Evolutionary conservation across 1,139 yeast genomes (phyloP).

Genomic region (Suhomyces guaymorum): DNA sequence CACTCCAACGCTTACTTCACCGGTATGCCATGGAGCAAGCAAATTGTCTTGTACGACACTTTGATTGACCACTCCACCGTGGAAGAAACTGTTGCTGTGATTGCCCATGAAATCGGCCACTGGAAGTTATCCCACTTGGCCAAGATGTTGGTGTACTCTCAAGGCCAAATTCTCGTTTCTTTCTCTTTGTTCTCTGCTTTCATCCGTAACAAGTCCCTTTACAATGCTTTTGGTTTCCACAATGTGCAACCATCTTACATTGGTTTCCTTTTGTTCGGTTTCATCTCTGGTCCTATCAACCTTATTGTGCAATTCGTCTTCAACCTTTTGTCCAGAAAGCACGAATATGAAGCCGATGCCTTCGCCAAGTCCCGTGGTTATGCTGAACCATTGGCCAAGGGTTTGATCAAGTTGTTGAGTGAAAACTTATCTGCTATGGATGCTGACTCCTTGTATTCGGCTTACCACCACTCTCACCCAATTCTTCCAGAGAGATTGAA

Average conservation of each 20-base stretch:
- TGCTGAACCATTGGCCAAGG: slow-evolving; percentile 63
- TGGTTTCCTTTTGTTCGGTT: slow-evolving; percentile 76
- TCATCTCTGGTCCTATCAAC: slow-evolving; percentile 76
- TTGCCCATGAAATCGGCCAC: slow-evolving; percentile 97
- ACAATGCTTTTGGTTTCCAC: slow-evolving; percentile 74
- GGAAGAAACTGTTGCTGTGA: slow-evolving; percentile 85
- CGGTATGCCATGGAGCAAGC: slow-evolving; percentile 96
- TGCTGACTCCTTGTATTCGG: slow-evolving; percentile 86
- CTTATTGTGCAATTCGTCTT: slow-evolving; percentile 63
- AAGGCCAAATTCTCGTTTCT: slow-evolving; percentile 61
- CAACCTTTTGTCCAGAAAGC: slow-evolving; percentile 75
- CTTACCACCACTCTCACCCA: slow-evolving; percentile 90
- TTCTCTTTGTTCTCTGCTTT: slow-evolving; percentile 79
- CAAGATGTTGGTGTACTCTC: slow-evolving; percentile 63
- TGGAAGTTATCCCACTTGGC: slow-evolving; percentile 90
- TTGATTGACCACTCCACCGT: slow-evolving; percentile 76
- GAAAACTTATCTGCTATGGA: slow-evolving; percentile 82
- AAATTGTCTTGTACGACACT: slow-evolving; percentile 90
- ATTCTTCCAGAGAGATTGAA: slow-evolving; percentile 81
- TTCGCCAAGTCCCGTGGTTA: slow-evolving; percentile 78
- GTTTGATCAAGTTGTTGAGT: slow-evolving; percentile 73
- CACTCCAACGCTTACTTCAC: slow-evolving; percentile 96
- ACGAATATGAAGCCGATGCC: slow-evolving; percentile 91
- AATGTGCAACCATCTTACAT: slow-evolving; percentile 66
- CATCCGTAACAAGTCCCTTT: slow-evolving; percentile 75